Percentiles rank a stretch among this genome's conserved stretches.
These are phyloP conservation scores for Taphrina wiesneri DNA, from an alignment of 1,139 yeast species.

Conservation along the genomic window DNA sequence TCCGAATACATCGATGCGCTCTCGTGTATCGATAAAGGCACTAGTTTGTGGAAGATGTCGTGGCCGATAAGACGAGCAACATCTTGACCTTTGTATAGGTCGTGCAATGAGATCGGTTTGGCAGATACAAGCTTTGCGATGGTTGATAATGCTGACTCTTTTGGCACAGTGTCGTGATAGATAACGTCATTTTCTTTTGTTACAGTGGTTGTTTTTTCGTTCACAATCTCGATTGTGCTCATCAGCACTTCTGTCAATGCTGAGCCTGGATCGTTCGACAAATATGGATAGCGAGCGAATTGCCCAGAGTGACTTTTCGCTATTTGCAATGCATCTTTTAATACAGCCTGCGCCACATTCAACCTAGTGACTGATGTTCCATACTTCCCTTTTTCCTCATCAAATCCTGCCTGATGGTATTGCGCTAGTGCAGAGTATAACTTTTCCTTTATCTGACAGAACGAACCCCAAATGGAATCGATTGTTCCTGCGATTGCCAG, in stretches of 20 bases:
- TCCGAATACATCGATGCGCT: constrained; percentile 85
- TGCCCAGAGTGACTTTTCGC: constrained; percentile 22
- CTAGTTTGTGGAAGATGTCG: constrained; percentile 70
- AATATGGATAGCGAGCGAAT: constrained; percentile 23
- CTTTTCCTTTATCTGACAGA: constrained; percentile 43
- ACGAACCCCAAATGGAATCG: constrained; percentile 51
- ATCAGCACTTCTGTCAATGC: constrained; percentile 41
- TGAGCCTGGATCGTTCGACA: constrained; percentile 39
- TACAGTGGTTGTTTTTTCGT: constrained; percentile 53
- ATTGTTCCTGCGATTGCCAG: constrained; percentile 53
- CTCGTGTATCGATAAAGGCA: constrained; percentile 86
- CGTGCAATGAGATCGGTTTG: constrained; percentile 63
- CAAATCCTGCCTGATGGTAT: constrained; percentile 57
- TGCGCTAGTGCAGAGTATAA: constrained; percentile 46
- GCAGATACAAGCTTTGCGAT: constrained; percentile 77
- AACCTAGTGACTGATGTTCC: constrained; percentile 79
- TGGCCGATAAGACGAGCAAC: constrained; percentile 54
- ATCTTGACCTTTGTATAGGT: constrained; percentile 53
- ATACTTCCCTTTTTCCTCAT: constrained; percentile 56
- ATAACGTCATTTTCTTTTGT: constrained; percentile 86
- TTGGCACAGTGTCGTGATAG: constrained; percentile 75
- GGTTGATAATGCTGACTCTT: constrained; percentile 56
- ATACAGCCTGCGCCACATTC: constrained; percentile 51
- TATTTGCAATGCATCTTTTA: constrained; percentile 39
- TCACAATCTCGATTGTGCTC: constrained; percentile 45